Evolutionary conservation across 495 filamentous ascomycete genomes (phyloP).

Genomic region (Staphylotrichum longicolle): DNA sequence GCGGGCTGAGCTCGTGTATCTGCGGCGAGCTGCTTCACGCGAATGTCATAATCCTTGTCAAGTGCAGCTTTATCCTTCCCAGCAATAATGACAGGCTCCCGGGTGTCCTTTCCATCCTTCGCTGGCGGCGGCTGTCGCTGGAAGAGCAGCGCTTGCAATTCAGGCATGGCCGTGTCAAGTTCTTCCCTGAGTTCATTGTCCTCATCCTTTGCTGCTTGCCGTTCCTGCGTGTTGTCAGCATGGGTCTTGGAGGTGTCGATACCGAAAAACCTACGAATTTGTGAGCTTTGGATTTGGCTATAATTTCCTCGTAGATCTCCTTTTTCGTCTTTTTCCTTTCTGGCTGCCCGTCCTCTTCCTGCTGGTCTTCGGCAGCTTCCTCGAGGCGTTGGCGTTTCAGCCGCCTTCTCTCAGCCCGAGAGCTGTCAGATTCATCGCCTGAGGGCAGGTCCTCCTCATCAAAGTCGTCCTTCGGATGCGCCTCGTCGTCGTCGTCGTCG

Average conservation of each 20-base stretch:
- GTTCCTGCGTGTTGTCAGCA: conserved; percentile 34
- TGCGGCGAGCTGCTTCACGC: conserved; percentile 73
- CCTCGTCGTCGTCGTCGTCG: conserved; percentile 39
- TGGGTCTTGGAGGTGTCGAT: too few species aligned
- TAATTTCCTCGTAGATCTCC: conserved; percentile 96
- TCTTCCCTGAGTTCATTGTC: conserved; percentile 71
- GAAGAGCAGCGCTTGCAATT: conserved; percentile 69
- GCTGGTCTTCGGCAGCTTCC: conserved; percentile 42
- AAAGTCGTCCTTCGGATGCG: conserved; percentile 63
- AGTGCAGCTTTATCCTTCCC: conserved; percentile 60
- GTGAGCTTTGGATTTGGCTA: conserved; percentile 92
- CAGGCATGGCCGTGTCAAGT: conserved; percentile 67
- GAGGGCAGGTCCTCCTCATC: conserved; percentile 57
- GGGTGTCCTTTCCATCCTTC: conserved; percentile 50
- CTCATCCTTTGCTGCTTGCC: conserved; percentile 89
- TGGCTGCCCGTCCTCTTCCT: conserved; percentile 54
- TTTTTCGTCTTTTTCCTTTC: conserved; percentile 87
- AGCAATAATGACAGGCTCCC: conserved; percentile 55
- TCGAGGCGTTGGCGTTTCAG: conserved; percentile 60
- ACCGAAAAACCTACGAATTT: conserved; percentile 63
- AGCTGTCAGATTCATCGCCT: conserved; percentile 56
- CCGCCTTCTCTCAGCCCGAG: conserved; percentile 45
- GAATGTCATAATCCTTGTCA: conserved; percentile 81
- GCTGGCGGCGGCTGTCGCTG: conserved; percentile 29
- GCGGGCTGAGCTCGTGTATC: conserved; percentile 82